Percentiles rank a stretch among this genome's conserved stretches.
Evolutionary conservation across 352 stramenopile genomes (phyloP).

Genomic region (Phytophthora aleatoria): DNA sequence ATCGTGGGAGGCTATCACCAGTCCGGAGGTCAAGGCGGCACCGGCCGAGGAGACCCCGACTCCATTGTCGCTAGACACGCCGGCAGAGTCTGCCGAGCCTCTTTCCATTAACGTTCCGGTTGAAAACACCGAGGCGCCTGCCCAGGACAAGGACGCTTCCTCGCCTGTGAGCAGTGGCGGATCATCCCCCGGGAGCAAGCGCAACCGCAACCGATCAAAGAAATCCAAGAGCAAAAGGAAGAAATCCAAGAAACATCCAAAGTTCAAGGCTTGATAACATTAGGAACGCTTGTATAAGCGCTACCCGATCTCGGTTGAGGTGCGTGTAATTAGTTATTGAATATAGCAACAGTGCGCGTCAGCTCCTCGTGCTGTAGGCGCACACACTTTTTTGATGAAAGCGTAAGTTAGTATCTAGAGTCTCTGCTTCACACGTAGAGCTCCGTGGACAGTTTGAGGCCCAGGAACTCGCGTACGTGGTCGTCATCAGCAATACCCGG

Average conservation of each 20-base stretch:
- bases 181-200: slow-evolving; percentile 22
- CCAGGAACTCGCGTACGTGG: slow-evolving; percentile 64
- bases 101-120: slow-evolving; percentile 27
- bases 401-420: slow-evolving; percentile 6
- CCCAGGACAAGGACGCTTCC: slow-evolving; percentile 25
- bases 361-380: slow-evolving; percentile 1
- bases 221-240: slow-evolving; percentile 74
- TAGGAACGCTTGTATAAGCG: slow-evolving; percentile 12
- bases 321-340: slow-evolving; percentile 36
- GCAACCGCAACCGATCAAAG: slow-evolving; percentile 40
- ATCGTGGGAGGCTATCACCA: slow-evolving; percentile 32
- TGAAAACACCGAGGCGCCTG: slow-evolving; percentile 25
- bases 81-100: slow-evolving; percentile 15
- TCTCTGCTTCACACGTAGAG: slow-evolving; percentile 56
- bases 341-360: slow-evolving; percentile 22
- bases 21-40: slow-evolving; percentile 17
- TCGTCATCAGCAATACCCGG: slow-evolving; percentile 60
- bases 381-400: slow-evolving; percentile 30
- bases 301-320: slow-evolving; percentile 7
- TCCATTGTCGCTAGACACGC: slow-evolving; percentile 21
- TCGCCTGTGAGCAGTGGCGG: slow-evolving; percentile 31
- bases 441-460: slow-evolving; percentile 59
- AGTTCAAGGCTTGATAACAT: slow-evolving; percentile 27
- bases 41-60: slow-evolving; percentile 16
- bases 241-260: slow-evolving; percentile 55